phyloP scores from a whole-genome alignment of 768 basidiomycete genomes.

The Cystobasidiopsis lactophilus region DNA sequence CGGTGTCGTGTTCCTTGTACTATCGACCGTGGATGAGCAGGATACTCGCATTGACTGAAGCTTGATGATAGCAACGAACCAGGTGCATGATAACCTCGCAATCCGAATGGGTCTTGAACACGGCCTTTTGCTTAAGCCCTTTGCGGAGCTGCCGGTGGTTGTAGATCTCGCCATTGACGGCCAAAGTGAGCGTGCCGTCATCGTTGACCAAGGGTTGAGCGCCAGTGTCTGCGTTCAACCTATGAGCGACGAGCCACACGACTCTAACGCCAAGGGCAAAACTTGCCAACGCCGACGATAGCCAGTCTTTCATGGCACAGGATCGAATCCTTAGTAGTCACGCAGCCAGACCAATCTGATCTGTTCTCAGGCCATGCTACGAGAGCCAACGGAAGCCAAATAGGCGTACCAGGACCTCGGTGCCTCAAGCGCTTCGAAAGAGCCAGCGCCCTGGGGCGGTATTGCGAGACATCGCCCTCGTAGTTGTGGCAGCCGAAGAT shows the following conservation, averaged over 20 bases:
- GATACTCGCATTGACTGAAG: constrained; percentile 9
- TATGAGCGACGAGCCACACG: not conserved
- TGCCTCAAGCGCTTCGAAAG: constrained; percentile 14
- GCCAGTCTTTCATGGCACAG: constrained; percentile 91
- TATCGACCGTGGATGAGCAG: constrained; percentile 21
- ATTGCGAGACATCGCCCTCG: constrained; percentile 11
- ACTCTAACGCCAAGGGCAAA: not conserved
- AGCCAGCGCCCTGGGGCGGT: constrained; percentile 13
- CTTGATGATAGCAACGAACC: constrained; percentile 30
- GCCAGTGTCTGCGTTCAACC: constrained; percentile 53
- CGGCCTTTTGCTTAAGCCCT: constrained; percentile 36
- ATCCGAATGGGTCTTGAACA: constrained; percentile 93
- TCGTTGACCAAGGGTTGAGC: constrained; percentile 81
- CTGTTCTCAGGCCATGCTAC: constrained; percentile 40
- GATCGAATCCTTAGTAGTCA: constrained; percentile 37
- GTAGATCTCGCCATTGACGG: constrained; percentile 98
- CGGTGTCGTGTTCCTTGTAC: constrained; percentile 59
- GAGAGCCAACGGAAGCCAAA: not conserved
- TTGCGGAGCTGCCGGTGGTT: constrained; percentile 71
- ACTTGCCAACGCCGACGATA: constrained; percentile 83
- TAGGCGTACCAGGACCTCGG: constrained; percentile 2
- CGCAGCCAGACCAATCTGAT: constrained; percentile 96
- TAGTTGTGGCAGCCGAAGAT: constrained; percentile 6
- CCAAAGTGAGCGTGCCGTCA: constrained; percentile 59
- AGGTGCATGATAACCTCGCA: constrained; percentile 92